These are phyloP conservation scores for Ambrosiella beaveri DNA, from an alignment of 2,329 filamentous ascomycete species.

Conservation along the genomic window DNA sequence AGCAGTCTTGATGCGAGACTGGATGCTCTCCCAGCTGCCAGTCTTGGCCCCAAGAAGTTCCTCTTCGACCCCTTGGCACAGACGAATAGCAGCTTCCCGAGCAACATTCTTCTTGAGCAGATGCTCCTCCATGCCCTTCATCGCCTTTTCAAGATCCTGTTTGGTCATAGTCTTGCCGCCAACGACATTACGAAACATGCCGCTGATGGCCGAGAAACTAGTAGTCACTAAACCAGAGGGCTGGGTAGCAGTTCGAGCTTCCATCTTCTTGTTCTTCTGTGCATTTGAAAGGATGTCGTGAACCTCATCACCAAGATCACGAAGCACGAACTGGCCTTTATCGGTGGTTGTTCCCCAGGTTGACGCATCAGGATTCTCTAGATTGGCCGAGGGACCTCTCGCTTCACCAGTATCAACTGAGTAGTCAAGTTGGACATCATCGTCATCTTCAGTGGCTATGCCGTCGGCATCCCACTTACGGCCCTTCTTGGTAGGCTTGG, in stretches of 20 bases:
- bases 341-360: conserved; percentile 72
- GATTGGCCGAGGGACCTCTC: conserved; percentile 36
- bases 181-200: conserved; percentile 84
- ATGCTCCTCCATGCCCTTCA: conserved; percentile 94
- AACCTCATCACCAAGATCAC: conserved; percentile 85
- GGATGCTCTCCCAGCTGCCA: conserved; percentile 61
- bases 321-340: conserved; percentile 85
- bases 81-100: conserved; percentile 74
- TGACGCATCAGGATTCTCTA: conserved; percentile 60
- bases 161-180: conserved; percentile 86
- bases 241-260: conserved; percentile 29
- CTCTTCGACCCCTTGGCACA: conserved; percentile 81
- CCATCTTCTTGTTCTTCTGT: conserved; percentile 26
- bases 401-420: conserved; percentile 45
- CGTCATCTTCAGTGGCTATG: conserved; percentile 63
- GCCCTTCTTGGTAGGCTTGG: conserved; percentile 57
- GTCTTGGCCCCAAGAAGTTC: conserved; percentile 86
- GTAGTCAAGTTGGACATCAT: conserved; percentile 65
- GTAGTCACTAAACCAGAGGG: conserved; percentile 54
- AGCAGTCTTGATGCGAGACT: conserved; percentile 53
- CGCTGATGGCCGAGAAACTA: conserved; percentile 65
- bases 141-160: conserved; percentile 74
- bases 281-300: conserved; percentile 72
- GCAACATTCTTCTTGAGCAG: conserved; percentile 91
- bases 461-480: conserved; percentile 89